A percentile compares a stretch with the other conserved stretches of the same genome.
Conservation (phyloP, 2,329 filamentous ascomycete genomes). For the Colletotrichum sp. region DNA sequence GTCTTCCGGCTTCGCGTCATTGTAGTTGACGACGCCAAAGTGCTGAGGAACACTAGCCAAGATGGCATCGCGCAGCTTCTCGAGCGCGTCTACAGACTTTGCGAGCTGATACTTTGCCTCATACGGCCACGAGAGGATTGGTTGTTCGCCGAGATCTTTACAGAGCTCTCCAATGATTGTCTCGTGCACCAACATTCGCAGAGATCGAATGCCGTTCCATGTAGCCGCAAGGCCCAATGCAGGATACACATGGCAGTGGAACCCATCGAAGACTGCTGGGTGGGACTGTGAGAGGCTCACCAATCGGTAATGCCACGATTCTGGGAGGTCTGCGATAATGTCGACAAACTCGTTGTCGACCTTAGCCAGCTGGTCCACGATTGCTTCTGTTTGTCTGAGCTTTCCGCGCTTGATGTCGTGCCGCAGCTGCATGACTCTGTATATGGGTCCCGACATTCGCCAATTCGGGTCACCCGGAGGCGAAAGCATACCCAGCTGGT, state of each 20-base stretch:
- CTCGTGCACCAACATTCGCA: constrained; percentile 53
- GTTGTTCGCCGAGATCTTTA: constrained; percentile 26
- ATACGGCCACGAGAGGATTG: constrained; percentile 28
- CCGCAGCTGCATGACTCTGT: constrained; percentile 50
- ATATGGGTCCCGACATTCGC: constrained; percentile 48
- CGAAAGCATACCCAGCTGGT: constrained; percentile 41
- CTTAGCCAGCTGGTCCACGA: constrained; percentile 39
- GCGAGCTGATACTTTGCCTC: constrained; percentile 39
- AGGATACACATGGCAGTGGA: constrained; percentile 50
- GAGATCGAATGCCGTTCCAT: constrained; percentile 53
- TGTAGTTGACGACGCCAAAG: constrained; percentile 50
- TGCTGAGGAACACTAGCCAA: constrained; percentile 54
- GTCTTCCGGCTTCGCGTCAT: constrained; percentile 34
- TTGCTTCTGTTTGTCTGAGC: constrained; percentile 38
- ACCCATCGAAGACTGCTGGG: constrained; percentile 42
- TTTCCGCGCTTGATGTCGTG: constrained; percentile 47
- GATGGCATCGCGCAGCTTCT: constrained; percentile 45
- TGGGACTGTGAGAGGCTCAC: constrained; percentile 43
- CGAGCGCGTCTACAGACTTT: constrained; percentile 40
- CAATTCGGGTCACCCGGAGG: constrained; percentile 44
- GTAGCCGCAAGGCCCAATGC: constrained; percentile 49
- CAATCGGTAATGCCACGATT: constrained; percentile 46
- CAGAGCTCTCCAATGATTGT: constrained; percentile 50
- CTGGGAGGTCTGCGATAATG: constrained; percentile 42
- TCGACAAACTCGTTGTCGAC: constrained; percentile 49